These are phyloP conservation scores for Fusarium sp. DNA, from an alignment of 2,329 filamentous ascomycete species.

Conservation along the genomic window DNA sequence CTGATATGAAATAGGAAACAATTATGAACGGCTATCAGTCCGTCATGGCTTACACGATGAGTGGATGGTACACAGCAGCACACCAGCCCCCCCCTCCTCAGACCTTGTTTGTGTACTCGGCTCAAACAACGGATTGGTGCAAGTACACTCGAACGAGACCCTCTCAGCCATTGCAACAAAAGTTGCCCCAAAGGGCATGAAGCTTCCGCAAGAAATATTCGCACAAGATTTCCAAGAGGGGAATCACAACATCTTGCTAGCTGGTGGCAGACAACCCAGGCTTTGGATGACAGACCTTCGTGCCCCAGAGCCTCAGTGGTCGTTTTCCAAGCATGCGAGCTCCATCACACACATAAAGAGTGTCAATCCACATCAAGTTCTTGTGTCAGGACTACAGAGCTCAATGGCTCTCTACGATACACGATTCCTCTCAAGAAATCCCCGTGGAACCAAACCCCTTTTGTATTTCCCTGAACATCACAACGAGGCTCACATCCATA, in stretches of 20 bases:
- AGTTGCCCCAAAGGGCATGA: constrained; percentile 29
- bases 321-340: constrained; percentile 51
- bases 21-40: constrained; percentile 49
- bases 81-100: constrained; percentile 55
- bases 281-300: constrained; percentile 62
- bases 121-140: constrained; percentile 60
- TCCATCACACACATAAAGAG: constrained; percentile 62
- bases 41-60: constrained; percentile 42
- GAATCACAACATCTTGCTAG: constrained; percentile 59
- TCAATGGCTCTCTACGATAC: constrained; percentile 67
- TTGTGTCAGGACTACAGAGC: constrained; percentile 63
- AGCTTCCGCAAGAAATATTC: constrained; percentile 55
- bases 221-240: constrained; percentile 59
- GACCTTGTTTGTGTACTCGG: constrained; percentile 59
- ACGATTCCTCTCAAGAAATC: constrained; percentile 53
- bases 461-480: constrained; percentile 61
- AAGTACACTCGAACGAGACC: constrained; percentile 48
- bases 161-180: constrained; percentile 51
- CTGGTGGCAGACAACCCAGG: constrained; percentile 61
- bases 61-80: constrained; percentile 55
- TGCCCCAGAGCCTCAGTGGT: constrained; percentile 48
- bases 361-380: constrained; percentile 60
- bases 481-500: constrained; percentile 60
- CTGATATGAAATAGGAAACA: constrained; percentile 42
- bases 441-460: constrained; percentile 51